Evolutionary conservation across 305 asterid species (phyloP), one percentile per base, ranked within the genome.

Genomic region (Fraxinus sp.): DNA sequence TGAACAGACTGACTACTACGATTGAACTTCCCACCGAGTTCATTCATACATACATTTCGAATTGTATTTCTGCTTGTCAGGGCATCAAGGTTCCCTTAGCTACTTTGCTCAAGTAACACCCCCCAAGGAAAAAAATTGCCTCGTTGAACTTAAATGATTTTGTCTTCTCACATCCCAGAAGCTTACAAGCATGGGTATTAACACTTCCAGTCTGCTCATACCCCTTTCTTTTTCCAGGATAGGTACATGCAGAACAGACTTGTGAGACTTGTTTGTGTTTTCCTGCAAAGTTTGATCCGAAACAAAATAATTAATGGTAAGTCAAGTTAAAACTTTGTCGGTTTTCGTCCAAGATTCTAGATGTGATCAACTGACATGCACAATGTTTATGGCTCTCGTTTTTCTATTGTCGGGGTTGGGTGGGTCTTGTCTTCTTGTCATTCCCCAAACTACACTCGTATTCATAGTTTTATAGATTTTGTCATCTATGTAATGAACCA

Each of bases 11-110:
- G 80, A 94, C 99, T 26, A 93, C 97, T 22, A 91, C 98, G 22
- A 95, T 95, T 82, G 97, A 95, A 84, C 97, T 95, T 85, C 98
- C 99, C n/a, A 94, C 97, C 7, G 97, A 90, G 87, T 95, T 94
- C 91, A 88, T 95, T 83, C 99, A 94, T 86, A 91, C 94, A 85
- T 94, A 95, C 86, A 95, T 95, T 78, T 92, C 97, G 66, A 95
- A 94, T 83, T 95, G 99, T 87, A 94, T 94, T 83, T 87, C 96
- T 80, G 93, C 99, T 83, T 95, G 99, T 80, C 95, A 94, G 91
- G 92, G 91, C 85, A 95, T 91, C 87, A 93, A 95, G 97, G 99
- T 95, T 77, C 9, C 72, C 79, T 85, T 28, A 33, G 28, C 66
- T 36, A 3, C 37, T 37, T 59, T 33, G 22, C 2, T 18, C 20